phyloP scores from a whole-genome alignment of 345 rosid genomes.

The Hibiscus mutabilis region DNA sequence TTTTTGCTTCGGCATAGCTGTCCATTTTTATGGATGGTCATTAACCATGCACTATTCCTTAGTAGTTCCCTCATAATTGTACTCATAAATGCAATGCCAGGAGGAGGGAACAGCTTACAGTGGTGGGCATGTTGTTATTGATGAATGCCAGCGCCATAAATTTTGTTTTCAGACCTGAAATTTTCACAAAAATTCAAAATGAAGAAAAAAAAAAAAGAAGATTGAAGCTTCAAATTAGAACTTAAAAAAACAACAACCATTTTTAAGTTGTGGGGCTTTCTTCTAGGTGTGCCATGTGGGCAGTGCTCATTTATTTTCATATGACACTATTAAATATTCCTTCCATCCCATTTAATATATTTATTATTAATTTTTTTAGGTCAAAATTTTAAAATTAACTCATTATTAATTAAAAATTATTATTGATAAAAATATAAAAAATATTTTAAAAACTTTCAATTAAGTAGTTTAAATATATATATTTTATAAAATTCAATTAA shows the following conservation, averaged over 20 bases:
- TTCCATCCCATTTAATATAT: too few relatives aligned
- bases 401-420: too few relatives aligned
- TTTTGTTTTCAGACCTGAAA: conserved; percentile 15
- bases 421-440: too few relatives aligned
- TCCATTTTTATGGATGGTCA: background rate
- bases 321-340: background rate
- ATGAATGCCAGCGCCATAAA: conserved; percentile 11
- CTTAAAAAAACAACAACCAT: background rate
- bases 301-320: background rate
- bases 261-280: background rate
- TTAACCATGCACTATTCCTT: background rate
- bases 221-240: background rate
- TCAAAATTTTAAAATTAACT: too few relatives aligned
- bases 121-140: conserved; percentile 22
- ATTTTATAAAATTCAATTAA: too few relatives aligned
- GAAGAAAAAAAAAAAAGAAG: background rate
- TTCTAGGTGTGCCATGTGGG: background rate
- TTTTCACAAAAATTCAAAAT: background rate
- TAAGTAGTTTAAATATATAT: too few relatives aligned
- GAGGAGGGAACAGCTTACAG: background rate
- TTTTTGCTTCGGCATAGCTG: background rate
- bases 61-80: background rate
- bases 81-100: conserved; percentile 18
- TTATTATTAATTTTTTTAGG: too few relatives aligned
- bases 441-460: too few relatives aligned